Conservation (phyloP, 148 eudicot species). For the Vaccinium macrocarpon region DNA sequence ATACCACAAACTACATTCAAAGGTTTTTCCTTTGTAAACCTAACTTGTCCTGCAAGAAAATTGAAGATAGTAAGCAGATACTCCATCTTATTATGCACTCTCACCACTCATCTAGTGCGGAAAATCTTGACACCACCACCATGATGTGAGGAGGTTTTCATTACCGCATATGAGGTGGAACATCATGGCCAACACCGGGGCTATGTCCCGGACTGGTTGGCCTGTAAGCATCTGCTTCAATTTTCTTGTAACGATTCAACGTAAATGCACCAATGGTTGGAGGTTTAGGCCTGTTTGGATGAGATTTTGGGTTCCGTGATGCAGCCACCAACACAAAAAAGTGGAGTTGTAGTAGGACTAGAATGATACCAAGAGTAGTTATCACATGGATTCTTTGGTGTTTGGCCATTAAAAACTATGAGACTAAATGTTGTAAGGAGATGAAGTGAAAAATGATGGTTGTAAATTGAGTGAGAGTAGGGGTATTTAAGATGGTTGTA, state of each 20-base stretch:
- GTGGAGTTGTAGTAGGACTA: constrained; percentile 18
- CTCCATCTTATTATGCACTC: not conserved
- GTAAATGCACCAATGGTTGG: constrained; percentile 9
- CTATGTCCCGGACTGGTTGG: constrained; percentile 55
- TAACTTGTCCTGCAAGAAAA: not conserved
- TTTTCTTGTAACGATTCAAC: constrained; percentile 36
- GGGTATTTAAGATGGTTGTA: constrained; percentile 31
- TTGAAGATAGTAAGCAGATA: not conserved
- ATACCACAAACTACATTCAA: not conserved
- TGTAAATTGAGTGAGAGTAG: not conserved
- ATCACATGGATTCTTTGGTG: not conserved
- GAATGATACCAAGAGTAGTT: not conserved
- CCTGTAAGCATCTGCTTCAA: constrained; percentile 38
- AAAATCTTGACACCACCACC: not conserved
- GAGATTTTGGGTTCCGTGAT: constrained; percentile 20
- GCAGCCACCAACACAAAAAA: not conserved
- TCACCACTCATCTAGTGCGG: not conserved
- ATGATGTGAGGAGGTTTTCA: not conserved
- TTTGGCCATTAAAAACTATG: constrained; percentile 20
- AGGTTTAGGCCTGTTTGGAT: constrained; percentile 6
- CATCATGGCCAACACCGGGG: constrained; percentile 51
- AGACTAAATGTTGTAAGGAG: not conserved
- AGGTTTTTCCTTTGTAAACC: not conserved
- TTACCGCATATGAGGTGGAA: constrained; percentile 37
- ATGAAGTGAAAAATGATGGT: constrained; percentile 18